Evolutionary conservation across 495 filamentous ascomycete genomes (phyloP), one percentile per base, ranked within the genome.

Genomic region (Elasticomyces elasticus): DNA sequence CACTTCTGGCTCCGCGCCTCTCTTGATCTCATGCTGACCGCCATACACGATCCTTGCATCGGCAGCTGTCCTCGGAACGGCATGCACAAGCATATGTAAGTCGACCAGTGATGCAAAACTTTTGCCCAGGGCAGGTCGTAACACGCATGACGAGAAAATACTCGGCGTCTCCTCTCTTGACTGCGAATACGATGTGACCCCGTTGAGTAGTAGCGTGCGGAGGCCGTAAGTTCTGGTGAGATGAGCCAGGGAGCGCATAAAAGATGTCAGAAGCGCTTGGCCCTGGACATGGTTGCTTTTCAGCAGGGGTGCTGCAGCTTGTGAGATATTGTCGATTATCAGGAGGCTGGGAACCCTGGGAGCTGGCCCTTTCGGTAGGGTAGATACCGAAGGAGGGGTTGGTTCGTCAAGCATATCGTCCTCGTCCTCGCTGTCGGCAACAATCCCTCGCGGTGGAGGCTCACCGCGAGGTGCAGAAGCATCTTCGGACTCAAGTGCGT

Each of bases 241-340:
- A 23, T 62, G 52, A 11, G 56, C 24, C 27, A 72, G 65, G 17
- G 52, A 56, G 42, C 64, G 70, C 50, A 67, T 61, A 53, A 71
- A 60, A 38, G 65, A 33, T 17, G 58, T 49, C 1, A 68, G 54
- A 12, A 66, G 50, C 23, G 63, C 61, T 53, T 68, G 66, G 20
- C 58, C 58, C 44, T 61, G 58, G 1, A 41, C 42, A 30, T 52
- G 24, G 45, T 61, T 56, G 42, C 28, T 56, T 31, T 54, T 61
- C 28, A 72, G 20, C 27, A 67, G 28, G 0, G 67, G 62, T 17
- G 76, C 80, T 55, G 79, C 78, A 37, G 69, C 55, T 40, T 66
- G 55, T 1, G 64, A 56, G 44, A 73, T 58, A 46, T 61, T 67
- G 57, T 69, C 64, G 23, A 70, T 66, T 25, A 71, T 62, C 35